A percentile compares a stretch with the other conserved stretches of the same genome.
phyloP scores from a whole-genome alignment of 2,329 filamentous ascomycete species.

The Cordyceps farinosa region DNA sequence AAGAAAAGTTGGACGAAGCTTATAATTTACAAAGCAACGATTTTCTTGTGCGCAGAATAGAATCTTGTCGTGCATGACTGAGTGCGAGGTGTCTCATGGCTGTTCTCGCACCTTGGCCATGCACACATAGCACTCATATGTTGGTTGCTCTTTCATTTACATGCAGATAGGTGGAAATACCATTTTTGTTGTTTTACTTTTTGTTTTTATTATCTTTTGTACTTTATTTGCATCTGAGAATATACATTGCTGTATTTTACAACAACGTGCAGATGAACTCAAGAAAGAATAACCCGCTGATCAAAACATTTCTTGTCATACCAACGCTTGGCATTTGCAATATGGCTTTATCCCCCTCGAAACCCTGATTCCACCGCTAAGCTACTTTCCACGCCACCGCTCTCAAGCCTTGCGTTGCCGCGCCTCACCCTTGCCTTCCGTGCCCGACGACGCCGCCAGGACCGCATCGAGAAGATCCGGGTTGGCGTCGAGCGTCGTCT shows the following conservation, averaged over 20 bases:
- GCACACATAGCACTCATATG: neutral
- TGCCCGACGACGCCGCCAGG: slow-evolving; percentile 36
- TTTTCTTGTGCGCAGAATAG: neutral
- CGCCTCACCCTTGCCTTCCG: slow-evolving; percentile 34
- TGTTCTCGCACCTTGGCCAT: neutral
- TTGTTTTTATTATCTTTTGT: neutral
- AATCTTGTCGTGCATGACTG: neutral
- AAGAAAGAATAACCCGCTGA: neutral
- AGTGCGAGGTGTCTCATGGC: neutral
- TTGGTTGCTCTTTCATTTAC: neutral
- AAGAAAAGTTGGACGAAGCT: neutral
- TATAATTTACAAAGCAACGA: neutral
- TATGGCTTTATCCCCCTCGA: no score
- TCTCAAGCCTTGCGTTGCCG: slow-evolving; percentile 45
- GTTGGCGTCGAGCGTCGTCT: slow-evolving; percentile 37
- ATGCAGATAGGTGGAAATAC: slow-evolving; percentile 11
- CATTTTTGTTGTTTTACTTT: neutral
- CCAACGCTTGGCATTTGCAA: neutral
- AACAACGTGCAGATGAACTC: neutral
- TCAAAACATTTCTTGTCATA: neutral
- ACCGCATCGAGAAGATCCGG: slow-evolving; percentile 49
- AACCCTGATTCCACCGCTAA: no score
- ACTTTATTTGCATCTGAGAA: neutral
- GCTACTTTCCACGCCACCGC: no score
- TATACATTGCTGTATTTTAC: neutral